Base-by-base conservation (phyloP, 768 basidiomycete species). In the Termitomyces sp. region DNA sequence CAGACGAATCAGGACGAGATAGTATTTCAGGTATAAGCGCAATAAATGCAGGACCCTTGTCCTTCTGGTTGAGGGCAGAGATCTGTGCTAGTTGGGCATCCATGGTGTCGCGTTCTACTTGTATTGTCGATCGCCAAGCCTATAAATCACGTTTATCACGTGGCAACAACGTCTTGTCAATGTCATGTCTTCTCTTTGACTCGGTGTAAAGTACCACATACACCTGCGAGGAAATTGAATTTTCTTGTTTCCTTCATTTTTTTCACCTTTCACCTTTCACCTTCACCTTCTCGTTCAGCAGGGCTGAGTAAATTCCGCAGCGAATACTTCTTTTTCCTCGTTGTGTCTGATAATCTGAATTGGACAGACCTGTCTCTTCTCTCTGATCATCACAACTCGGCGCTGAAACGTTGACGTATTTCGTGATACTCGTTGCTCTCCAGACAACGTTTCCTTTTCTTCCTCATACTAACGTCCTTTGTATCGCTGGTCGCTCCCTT, bases 41-140 rank as follows among this genome's bases (percentile, higher is more conserved):
- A 41, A 85, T 76, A 63, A 87, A 92, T 5, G 84, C 87, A 8
- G 85, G 76, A 0, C 83, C 90, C 64, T 92, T 93, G 73, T 95
- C 91, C 64, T 92, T 93, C 71, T 94, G 93, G 49, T 72, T 76
- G 62, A 91, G 81, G 22, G 79, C 59, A 1, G 81, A 73, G 53
- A 85, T 76, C 58, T 87, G 83, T 2, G 80, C 66, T 40, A 93
- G 78, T 67, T 80, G 87, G 52, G 68, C 67, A 44, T 91, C 87
- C 88, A 90, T 89, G 51, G 53, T 60, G 19, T 56, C 26, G 11
- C 22, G 22, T 14, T 7, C 22, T 15, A 32, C 9, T 5, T n/a
- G n/a, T n/a, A 37, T 14, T 37, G 35, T 14, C 35, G 5, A 17
- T 37, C 15, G 35, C 35, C 35, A 37, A 37, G 35, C 35, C 35